These are phyloP conservation scores for Phytopythium montanum DNA, from an alignment of 352 stramenopile genomes.

Conservation along the genomic window DNA sequence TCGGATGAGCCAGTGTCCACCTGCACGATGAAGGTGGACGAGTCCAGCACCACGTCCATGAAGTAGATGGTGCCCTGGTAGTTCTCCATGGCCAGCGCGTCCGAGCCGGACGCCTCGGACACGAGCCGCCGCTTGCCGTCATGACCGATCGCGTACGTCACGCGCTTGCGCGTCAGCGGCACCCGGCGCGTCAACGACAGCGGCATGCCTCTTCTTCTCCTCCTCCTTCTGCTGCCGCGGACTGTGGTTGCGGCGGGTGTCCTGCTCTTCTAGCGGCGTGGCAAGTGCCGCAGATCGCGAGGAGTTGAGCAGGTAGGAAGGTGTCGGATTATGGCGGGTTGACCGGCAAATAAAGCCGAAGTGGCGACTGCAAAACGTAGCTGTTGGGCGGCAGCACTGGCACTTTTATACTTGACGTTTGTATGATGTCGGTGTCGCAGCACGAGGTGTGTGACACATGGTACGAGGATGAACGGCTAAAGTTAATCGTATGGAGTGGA, in stretches of 20 bases:
- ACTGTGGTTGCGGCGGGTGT: too few relatives aligned
- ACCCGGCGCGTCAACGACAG: slow-evolving; percentile 2
- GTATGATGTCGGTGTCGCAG: slow-evolving; percentile 3
- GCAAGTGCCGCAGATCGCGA: too few relatives aligned
- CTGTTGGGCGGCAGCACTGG: background rate
- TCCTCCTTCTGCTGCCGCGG: background rate
- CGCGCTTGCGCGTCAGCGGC: slow-evolving; percentile 7
- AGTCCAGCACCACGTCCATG: slow-evolving; percentile 43
- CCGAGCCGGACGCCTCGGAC: slow-evolving; percentile 23
- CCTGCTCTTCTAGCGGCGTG: too few relatives aligned
- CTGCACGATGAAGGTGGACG: slow-evolving; percentile 39
- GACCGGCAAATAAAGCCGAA: background rate
- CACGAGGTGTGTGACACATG: slow-evolving; percentile 4
- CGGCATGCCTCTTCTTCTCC: background rate
- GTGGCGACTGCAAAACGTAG: background rate
- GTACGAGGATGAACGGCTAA: background rate
- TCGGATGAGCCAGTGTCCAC: slow-evolving; percentile 80
- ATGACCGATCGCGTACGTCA: background rate
- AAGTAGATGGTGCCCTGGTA: slow-evolving; percentile 69
- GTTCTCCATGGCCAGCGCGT: slow-evolving; percentile 38
- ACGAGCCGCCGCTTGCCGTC: slow-evolving; percentile 21
- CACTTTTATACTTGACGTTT: background rate
- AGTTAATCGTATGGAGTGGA: background rate
- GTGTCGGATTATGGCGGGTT: too few relatives aligned
- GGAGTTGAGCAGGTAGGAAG: too few relatives aligned